Conservation (phyloP, 2,329 filamentous ascomycete genomes). For the Calonectria multiphialidica region DNA sequence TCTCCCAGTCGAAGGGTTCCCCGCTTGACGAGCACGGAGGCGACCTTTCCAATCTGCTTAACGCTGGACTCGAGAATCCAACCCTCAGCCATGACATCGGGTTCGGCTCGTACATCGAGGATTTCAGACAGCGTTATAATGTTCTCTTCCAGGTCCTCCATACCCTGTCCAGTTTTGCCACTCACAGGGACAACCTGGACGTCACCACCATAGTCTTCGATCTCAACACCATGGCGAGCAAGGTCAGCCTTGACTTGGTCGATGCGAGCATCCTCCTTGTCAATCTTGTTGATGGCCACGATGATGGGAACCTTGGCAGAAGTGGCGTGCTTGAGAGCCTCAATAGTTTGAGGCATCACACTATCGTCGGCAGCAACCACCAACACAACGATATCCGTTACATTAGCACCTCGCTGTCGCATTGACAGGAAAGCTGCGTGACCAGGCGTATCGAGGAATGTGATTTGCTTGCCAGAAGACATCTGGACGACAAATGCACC, state of each 20-base stretch:
- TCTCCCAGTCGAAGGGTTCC: conserved; percentile 87
- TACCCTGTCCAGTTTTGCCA: conserved; percentile 93
- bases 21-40: conserved; percentile 88
- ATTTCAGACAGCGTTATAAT: conserved; percentile 89
- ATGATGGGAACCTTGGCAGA: conserved; percentile 92
- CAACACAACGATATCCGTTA: conserved; percentile 96
- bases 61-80: conserved; percentile 95
- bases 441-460: conserved; percentile 96
- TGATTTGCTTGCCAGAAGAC: conserved; percentile 89
- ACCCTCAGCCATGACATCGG: conserved; percentile 83
- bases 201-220: conserved; percentile 96
- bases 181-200: conserved; percentile 92
- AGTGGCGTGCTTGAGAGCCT: conserved; percentile 94
- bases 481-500: conserved; percentile 95
- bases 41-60: conserved; percentile 85
- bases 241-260: conserved; percentile 92
- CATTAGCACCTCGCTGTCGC: conserved; percentile 93
- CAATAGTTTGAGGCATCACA: conserved; percentile 96
- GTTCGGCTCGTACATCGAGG: conserved; percentile 87
- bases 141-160: conserved; percentile 92
- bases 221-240: conserved; percentile 83
- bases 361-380: conserved; percentile 98
- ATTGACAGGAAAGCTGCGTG: conserved; percentile 96
- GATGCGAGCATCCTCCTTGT: conserved; percentile 85
- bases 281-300: conserved; percentile 97